Conservation (phyloP, 2,329 filamentous ascomycete genomes). For the Stagonosporopsis vannaccii region DNA sequence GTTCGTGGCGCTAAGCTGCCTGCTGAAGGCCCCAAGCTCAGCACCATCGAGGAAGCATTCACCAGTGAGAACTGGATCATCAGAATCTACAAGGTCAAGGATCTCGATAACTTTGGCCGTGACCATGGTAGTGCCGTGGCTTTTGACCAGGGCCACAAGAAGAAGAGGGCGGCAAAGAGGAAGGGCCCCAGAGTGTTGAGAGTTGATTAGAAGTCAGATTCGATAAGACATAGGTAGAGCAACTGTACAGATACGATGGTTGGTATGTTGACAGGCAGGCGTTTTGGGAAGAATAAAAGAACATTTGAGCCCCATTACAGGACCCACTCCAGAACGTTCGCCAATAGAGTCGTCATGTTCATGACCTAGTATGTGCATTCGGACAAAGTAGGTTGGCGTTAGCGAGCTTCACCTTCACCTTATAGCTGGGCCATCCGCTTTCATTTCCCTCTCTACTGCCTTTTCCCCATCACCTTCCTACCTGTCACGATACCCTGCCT, state of each 20-base stretch:
- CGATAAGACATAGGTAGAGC: conserved; percentile 29
- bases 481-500: too few relatives aligned
- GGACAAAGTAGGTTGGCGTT: not conserved
- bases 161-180: conserved; percentile 78
- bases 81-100: conserved; percentile 99
- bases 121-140: conserved; percentile 75
- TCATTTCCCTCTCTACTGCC: not conserved
- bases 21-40: conserved; percentile 83
- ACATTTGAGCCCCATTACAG: conserved; percentile 11
- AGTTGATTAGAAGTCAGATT: conserved; percentile 65
- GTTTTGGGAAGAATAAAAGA: conserved; percentile 42
- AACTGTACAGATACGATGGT: conserved; percentile 40
- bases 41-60: conserved; percentile 93
- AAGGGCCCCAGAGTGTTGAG: conserved; percentile 74
- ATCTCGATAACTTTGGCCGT: conserved; percentile 92
- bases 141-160: conserved; percentile 83
- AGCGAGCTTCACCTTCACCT: not conserved
- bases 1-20: conserved; percentile 84
- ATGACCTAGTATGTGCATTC: not conserved
- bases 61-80: conserved; percentile 99
- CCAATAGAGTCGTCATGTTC: not conserved
- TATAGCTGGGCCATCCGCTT: not conserved
- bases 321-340: not conserved
- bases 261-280: conserved; percentile 31
- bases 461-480: too few relatives aligned